Evolutionary conservation across 2,329 filamentous ascomycete genomes (phyloP).

Genomic region (Byssothecium circinans): DNA sequence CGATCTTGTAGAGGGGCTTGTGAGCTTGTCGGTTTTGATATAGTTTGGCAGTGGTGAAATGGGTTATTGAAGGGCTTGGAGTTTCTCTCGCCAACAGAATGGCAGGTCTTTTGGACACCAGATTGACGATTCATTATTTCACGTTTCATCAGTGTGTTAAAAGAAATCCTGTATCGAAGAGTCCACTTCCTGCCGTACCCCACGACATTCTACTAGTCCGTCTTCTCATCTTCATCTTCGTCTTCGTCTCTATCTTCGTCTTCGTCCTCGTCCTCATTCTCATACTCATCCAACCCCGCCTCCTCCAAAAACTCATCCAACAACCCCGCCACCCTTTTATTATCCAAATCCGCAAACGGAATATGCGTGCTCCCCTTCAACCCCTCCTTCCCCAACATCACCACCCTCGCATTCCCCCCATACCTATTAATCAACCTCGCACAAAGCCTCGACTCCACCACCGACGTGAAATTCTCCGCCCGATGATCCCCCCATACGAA

Average conservation of each 20-base stretch:
- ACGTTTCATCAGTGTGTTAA: no score
- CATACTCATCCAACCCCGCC: slow-evolving; percentile 24
- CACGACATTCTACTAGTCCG: background rate
- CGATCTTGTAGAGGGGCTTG: slow-evolving; percentile 33
- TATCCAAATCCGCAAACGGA: slow-evolving; percentile 29
- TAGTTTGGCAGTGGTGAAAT: background rate
- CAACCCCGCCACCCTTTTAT: slow-evolving; percentile 20
- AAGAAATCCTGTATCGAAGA: no score
- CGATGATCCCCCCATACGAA: slow-evolving; percentile 31
- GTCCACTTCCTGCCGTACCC: background rate
- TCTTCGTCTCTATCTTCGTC: slow-evolving; percentile 23
- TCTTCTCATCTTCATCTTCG: slow-evolving; percentile 1
- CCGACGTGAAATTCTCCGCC: slow-evolving; percentile 17
- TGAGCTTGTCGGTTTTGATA: background rate
- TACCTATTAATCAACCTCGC: slow-evolving; percentile 27
- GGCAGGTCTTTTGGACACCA: no score
- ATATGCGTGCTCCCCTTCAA: slow-evolving; percentile 30
- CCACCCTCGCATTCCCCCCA: slow-evolving; percentile 27
- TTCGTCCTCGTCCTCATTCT: slow-evolving; percentile 16
- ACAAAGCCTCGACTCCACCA: slow-evolving; percentile 15
- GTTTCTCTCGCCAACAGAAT: no score
- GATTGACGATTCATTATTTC: no score
- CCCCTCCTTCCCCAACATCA: slow-evolving; percentile 24
- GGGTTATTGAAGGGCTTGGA: no score
- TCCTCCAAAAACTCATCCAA: slow-evolving; percentile 23